Conservation (phyloP, 108 stramenopile genomes). For the Pseudonitzschia pungens region DNA sequence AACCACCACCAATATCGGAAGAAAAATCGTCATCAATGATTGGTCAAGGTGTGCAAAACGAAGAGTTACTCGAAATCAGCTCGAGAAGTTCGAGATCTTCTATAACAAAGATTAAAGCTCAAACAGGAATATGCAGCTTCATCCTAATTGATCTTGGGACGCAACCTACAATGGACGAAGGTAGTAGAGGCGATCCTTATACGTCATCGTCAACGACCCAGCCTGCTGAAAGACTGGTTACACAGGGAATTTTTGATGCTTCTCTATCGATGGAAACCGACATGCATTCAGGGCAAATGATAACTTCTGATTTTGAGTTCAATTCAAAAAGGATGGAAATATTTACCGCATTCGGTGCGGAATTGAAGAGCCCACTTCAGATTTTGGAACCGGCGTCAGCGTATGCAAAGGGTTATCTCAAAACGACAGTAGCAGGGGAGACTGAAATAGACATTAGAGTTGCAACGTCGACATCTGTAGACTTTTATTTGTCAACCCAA, state of each 20-base stretch:
- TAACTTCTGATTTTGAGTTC: conserved; percentile 43
- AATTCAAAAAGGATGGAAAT: conserved; percentile 73
- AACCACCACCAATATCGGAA: neutral
- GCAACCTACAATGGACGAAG: conserved; percentile 6
- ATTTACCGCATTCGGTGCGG: conserved; percentile 74
- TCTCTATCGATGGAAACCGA: conserved; percentile 26
- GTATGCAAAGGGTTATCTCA: conserved; percentile 52
- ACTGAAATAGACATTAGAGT: conserved; percentile 58
- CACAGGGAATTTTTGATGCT: conserved; percentile 65
- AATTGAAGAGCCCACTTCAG: conserved; percentile 70
- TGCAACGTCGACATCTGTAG: conserved; percentile 62
- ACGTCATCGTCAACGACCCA: conserved; percentile 1
- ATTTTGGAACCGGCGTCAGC: conserved; percentile 72
- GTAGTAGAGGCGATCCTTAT: neutral
- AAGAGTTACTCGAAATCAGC: conserved; percentile 1
- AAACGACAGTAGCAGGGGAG: conserved; percentile 24
- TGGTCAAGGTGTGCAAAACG: neutral
- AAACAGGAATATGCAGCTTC: conserved; percentile 45
- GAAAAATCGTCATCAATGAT: neutral
- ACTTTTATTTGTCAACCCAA: conserved; percentile 76
- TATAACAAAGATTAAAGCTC: conserved; percentile 13
- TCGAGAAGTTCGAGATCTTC: conserved; percentile 7
- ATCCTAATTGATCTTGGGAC: conserved; percentile 56
- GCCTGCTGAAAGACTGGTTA: conserved; percentile 65
- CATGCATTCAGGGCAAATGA: conserved; percentile 29